Base-by-base conservation (phyloP, 73 alveolate genomes). In the Urostyla sp. region DNA sequence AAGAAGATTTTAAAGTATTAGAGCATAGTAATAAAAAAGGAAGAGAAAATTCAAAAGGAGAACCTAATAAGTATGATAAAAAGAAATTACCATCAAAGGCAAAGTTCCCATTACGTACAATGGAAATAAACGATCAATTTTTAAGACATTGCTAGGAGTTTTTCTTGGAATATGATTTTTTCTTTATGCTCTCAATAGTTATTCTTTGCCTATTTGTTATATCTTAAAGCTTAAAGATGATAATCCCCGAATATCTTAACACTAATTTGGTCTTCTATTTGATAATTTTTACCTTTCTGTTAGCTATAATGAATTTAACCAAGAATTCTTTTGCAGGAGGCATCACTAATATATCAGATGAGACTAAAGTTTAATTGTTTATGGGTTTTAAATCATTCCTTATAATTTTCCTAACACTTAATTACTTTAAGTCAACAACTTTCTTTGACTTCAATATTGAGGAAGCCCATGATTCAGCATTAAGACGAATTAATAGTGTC, bases 61-160 rank as follows among this genome's bases (percentile, higher is more conserved):
- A 75, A 40, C 31, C 38, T 23, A 75, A 75, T 34, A 75, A 75
- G 40, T 75, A 75, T 45, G 78, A 75, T 57, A 75, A 52, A 51
- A 57, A 54, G 69, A 57, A 57, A 40, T 50, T 57, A 6, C n/a
- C 87, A n/a, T 28, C 80, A 8, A 75, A 75, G 69, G 78, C 87
- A 10, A 75, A 75, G 79, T 75, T 75, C 72, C 87, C 87, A 27
- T 40, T 75, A 13, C 15, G 87, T 37, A 56, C 87, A 0, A 56
- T 56, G 6, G 69, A 40, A 13, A 57, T 75, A 6, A 69, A 75
- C 43, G 77, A 54, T 52, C 4, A 6, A 4, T 57, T 75, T 79
- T 54, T 59, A 2, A 59, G 58, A 55, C 75, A 75, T 55, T 27
- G 28, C 16, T 26, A 54, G 59, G 78, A 75, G 30, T 75, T 75